A percentile compares a stretch with the other conserved stretches of the same genome.
These are phyloP conservation scores for Gigaspora rosea DNA, from an alignment of 192 early-diverging fungal species.

Conservation along the genomic window DNA sequence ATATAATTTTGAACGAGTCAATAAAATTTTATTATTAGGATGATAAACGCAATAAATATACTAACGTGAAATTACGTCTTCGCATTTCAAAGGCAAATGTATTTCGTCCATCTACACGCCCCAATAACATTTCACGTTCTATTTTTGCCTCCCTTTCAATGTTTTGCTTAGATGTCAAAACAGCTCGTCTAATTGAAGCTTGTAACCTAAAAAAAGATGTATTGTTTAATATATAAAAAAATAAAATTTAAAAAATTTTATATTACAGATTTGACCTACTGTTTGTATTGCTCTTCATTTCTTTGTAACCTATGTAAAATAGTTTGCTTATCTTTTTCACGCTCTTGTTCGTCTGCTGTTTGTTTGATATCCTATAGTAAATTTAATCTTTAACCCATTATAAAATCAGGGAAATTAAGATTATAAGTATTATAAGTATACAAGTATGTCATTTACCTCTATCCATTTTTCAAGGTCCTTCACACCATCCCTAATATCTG, in stretches of 20 bases:
- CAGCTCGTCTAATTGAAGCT: conserved; percentile 46
- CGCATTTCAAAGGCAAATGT: conserved; percentile 33
- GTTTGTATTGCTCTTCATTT: conserved; percentile 31
- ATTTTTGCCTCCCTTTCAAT: conserved; percentile 47
- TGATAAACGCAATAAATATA: conserved; percentile 5
- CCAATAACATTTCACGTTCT: conserved; percentile 48
- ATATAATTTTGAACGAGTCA: neutral
- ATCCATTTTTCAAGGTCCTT: conserved; percentile 26
- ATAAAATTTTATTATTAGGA: neutral
- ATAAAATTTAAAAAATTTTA: neutral
- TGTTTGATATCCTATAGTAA: conserved; percentile 16
- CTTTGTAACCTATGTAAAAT: conserved; percentile 19
- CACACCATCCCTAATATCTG: neutral
- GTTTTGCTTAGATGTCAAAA: conserved; percentile 53
- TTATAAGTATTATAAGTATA: neutral
- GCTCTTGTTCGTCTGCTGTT: conserved; percentile 30
- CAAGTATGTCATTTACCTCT: conserved; percentile 4
- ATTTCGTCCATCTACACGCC: conserved; percentile 47
- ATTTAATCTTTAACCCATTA: neutral
- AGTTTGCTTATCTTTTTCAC: conserved; percentile 20
- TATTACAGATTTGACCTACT: neutral
- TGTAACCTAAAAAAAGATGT: conserved; percentile 48
- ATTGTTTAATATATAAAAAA: neutral
- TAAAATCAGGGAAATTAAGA: neutral
- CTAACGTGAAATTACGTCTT: conserved; percentile 20